Conservation (phyloP, 768 basidiomycete genomes). For the Trametes cinnabarina region DNA sequence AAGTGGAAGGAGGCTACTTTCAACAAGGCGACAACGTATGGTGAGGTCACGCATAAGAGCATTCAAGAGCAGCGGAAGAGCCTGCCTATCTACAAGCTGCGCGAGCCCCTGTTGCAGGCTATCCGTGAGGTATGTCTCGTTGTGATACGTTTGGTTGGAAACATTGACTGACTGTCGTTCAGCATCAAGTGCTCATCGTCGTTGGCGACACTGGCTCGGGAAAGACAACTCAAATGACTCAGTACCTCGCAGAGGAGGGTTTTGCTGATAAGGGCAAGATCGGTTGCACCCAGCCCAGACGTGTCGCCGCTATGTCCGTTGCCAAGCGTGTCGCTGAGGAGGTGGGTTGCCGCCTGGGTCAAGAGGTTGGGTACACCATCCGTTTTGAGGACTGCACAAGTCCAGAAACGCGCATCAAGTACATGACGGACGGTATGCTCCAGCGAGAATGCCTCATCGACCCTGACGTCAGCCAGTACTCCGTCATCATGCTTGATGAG, state of each 20-base stretch:
- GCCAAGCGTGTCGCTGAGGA: conserved; percentile 98
- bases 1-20: conserved; percentile 91
- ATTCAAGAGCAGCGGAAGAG: conserved; percentile 93
- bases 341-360: conserved; percentile 94
- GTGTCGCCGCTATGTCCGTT: conserved; percentile 99
- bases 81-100: conserved; percentile 93
- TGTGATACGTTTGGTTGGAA: not conserved
- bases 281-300: conserved; percentile 97
- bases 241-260: conserved; percentile 94
- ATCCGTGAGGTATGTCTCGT: conserved; percentile 70
- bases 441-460: conserved; percentile 96
- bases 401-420: conserved; percentile 98
- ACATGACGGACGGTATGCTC: conserved; percentile 99
- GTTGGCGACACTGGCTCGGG: conserved; percentile 99
- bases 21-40: conserved; percentile 95
- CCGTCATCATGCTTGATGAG: conserved; percentile 97
- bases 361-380: conserved; percentile 97
- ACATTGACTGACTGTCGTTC: conserved; percentile 22
- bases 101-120: conserved; percentile 85
- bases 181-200: conserved; percentile 98
- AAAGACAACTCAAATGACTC: conserved; percentile 99
- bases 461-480: conserved; percentile 88
- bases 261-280: conserved; percentile 88
- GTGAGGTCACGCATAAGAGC: conserved; percentile 84
- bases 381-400: conserved; percentile 99